phyloP scores from a whole-genome alignment of 2,329 filamentous ascomycete species.

The Pyricularia grisea region DNA sequence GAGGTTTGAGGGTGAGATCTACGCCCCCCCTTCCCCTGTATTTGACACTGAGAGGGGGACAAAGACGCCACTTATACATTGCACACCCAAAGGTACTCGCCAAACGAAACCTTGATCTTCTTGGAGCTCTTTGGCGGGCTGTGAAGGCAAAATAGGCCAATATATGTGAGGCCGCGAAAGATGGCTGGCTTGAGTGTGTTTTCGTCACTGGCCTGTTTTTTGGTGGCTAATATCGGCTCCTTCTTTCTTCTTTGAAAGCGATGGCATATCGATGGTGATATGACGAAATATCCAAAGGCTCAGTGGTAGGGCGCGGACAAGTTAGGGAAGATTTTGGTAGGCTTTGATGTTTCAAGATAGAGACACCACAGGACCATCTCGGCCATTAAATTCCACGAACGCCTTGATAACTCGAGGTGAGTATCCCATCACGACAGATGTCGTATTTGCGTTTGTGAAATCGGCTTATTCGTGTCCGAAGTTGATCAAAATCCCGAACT shows the following conservation, averaged over 20 bases:
- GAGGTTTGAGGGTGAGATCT: too few relatives aligned
- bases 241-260: background rate
- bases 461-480: too few relatives aligned
- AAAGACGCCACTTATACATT: conserved; percentile 16
- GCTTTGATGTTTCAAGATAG: background rate
- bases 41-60: too few relatives aligned
- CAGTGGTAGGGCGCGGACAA: background rate
- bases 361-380: background rate
- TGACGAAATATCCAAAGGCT: background rate
- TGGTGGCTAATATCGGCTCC: background rate
- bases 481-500: background rate
- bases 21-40: too few relatives aligned
- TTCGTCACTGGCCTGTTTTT: background rate
- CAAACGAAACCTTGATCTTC: conserved; percentile 25
- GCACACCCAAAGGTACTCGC: conserved; percentile 33
- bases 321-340: background rate
- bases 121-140: conserved; percentile 29
- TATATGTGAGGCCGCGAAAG: conserved; percentile 35
- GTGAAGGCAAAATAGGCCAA: conserved; percentile 39
- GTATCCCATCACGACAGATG: too few relatives aligned
- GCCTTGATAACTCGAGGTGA: too few relatives aligned
- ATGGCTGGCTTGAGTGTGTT: conserved; percentile 21
- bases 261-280: background rate
- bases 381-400: background rate
- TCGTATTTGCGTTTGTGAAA: too few relatives aligned